Evolutionary conservation across 352 stramenopile species (phyloP).

Genomic region (Elongisporangium undulatum): DNA sequence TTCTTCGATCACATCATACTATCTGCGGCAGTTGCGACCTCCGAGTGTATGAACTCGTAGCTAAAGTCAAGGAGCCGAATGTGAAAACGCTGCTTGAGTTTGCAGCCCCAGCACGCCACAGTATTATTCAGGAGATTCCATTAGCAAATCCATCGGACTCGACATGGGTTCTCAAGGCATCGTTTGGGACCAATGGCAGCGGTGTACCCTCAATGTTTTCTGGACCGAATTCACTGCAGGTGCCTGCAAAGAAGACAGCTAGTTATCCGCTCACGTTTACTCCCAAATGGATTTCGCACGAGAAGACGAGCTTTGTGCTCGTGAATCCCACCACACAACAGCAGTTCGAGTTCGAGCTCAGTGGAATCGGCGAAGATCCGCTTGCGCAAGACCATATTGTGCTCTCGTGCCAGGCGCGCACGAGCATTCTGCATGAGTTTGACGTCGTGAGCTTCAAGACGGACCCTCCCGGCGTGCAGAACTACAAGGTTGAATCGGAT

Average conservation of each 20-base stretch:
- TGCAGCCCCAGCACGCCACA: slow-evolving; percentile 79
- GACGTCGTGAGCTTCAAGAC: slow-evolving; percentile 57
- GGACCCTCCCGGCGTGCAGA: slow-evolving; percentile 29
- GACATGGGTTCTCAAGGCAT: slow-evolving; percentile 77
- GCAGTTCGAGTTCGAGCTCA: slow-evolving; percentile 88
- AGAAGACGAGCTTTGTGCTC: slow-evolving; percentile 72
- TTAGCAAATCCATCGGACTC: slow-evolving; percentile 84
- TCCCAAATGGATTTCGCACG: slow-evolving; percentile 67
- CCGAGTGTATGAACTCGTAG: slow-evolving; percentile 80
- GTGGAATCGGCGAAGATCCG: slow-evolving; percentile 83
- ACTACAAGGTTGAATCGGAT: slow-evolving; percentile 90
- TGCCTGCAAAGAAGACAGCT: slow-evolving; percentile 64
- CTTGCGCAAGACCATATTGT: slow-evolving; percentile 88
- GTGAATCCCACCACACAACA: slow-evolving; percentile 82
- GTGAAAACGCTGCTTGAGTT: slow-evolving; percentile 89
- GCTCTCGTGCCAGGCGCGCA: slow-evolving; percentile 81
- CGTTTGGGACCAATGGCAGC: slow-evolving; percentile 34
- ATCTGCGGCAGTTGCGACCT: slow-evolving; percentile 67
- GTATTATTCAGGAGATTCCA: slow-evolving; percentile 89
- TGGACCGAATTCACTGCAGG: slow-evolving; percentile 52
- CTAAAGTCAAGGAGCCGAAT: slow-evolving; percentile 82
- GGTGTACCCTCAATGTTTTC: slow-evolving; percentile 48
- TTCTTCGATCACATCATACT: slow-evolving; percentile 55
- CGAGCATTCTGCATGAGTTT: slow-evolving; percentile 79
- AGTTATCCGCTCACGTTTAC: slow-evolving; percentile 84